Evolutionary conservation across 371 early-diverging fungal species (phyloP).

Genomic region (Circinella umbellata): DNA sequence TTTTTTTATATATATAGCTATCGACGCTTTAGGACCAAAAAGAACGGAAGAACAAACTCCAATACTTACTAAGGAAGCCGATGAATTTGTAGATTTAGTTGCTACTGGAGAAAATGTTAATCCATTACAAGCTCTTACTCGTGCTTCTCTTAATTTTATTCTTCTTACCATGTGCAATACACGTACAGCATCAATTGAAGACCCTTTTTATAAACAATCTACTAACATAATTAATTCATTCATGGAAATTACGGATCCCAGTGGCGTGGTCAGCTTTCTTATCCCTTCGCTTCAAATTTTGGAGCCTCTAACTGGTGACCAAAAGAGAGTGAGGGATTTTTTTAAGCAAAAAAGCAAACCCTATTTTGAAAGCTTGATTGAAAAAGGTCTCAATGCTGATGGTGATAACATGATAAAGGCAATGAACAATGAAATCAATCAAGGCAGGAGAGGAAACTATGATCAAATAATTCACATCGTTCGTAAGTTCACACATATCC

Average conservation of each 20-base stretch:
- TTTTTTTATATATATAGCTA: background rate
- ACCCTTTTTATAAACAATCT: background rate
- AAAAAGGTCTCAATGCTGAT: background rate
- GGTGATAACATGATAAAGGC: background rate
- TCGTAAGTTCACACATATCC: background rate
- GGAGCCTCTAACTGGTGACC: background rate
- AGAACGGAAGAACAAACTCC: background rate
- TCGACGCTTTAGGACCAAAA: background rate
- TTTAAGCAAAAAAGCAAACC: background rate
- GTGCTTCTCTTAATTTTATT: slow-evolving; percentile 5
- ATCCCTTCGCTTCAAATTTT: background rate
- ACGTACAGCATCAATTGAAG: background rate
- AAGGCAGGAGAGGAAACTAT: background rate
- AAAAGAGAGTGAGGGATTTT: background rate
- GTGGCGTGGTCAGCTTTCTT: background rate
- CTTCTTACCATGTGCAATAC: background rate
- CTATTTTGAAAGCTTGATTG: background rate
- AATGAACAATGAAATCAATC: background rate
- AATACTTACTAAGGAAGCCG: background rate
- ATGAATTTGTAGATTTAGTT: background rate
- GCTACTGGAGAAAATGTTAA: background rate
- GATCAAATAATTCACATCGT: background rate
- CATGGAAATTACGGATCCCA: too few species aligned
- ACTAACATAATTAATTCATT: background rate
- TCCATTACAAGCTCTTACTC: background rate